Conservation (phyloP, 2,329 filamentous ascomycete genomes). For the Xylariaceae sp. region DNA sequence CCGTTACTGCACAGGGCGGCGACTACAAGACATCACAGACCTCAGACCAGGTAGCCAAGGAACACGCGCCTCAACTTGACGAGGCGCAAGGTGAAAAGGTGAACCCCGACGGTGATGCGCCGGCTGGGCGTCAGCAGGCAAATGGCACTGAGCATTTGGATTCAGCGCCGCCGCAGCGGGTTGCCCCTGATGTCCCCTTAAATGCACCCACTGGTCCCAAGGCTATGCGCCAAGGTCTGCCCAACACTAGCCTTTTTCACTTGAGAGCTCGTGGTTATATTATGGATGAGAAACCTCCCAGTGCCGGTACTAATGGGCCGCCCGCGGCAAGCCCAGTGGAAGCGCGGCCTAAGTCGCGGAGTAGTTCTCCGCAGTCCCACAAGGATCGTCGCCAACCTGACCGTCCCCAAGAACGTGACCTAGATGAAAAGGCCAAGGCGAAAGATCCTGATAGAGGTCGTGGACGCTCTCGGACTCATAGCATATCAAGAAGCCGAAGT, state of each 20-base stretch:
- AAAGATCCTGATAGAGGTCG: slow-evolving; percentile 31
- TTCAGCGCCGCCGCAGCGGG: slow-evolving; percentile 24
- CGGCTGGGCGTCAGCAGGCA: slow-evolving; percentile 33
- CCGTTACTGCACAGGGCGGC: slow-evolving; percentile 18
- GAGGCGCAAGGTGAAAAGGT: slow-evolving; percentile 29
- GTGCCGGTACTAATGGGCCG: slow-evolving; percentile 31
- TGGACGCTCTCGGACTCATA: slow-evolving; percentile 30
- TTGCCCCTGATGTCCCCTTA: slow-evolving; percentile 46
- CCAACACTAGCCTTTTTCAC: slow-evolving; percentile 73
- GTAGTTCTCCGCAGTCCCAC: slow-evolving; percentile 44
- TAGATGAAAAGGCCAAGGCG: slow-evolving; percentile 27
- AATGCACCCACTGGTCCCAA: slow-evolving; percentile 89
- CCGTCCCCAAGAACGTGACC: slow-evolving; percentile 35
- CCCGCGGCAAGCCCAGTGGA: slow-evolving; percentile 33
- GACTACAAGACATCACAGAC: slow-evolving; percentile 26
- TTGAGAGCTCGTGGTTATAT: slow-evolving; percentile 52
- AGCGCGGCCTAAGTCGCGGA: slow-evolving; percentile 41
- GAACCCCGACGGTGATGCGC: slow-evolving; percentile 32
- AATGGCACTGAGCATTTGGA: slow-evolving; percentile 25
- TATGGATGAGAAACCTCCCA: slow-evolving; percentile 37
- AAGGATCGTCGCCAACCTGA: slow-evolving; percentile 36
- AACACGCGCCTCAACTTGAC: slow-evolving; percentile 25
- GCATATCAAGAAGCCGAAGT: slow-evolving; percentile 35
- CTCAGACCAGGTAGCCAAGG: slow-evolving; percentile 29
- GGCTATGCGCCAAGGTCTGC: slow-evolving; percentile 85